These are phyloP conservation scores for Silene conica DNA, from an alignment of 148 eudicot species.

Conservation along the genomic window DNA sequence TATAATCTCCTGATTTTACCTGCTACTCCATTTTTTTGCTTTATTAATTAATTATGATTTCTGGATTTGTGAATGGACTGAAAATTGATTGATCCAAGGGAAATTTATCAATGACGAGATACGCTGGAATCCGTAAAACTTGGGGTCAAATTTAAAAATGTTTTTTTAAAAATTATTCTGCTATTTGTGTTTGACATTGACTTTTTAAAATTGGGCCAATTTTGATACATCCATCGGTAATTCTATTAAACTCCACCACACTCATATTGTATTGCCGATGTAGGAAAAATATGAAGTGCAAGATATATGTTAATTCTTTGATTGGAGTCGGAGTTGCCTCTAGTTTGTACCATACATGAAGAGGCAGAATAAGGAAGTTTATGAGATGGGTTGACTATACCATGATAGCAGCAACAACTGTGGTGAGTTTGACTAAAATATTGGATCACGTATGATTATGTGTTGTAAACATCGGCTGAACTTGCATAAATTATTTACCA, in stretches of 20 bases:
- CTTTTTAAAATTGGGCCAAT: not conserved
- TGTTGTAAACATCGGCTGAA: not conserved
- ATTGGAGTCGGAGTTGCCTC: constrained; percentile 96
- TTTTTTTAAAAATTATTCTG: not conserved
- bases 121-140: not conserved
- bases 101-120: not conserved
- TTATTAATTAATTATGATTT: too few species aligned
- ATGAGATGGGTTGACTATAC: constrained; percentile 94
- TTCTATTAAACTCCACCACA: constrained; percentile 14
- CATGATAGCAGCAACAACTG: constrained; percentile 86
- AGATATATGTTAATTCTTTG: constrained; percentile 86
- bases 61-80: too few species aligned
- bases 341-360: constrained; percentile 85
- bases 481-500: constrained; percentile 5
- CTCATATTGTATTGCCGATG: constrained; percentile 17
- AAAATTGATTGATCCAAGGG: not conserved
- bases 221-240: constrained; percentile 1
- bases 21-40: too few species aligned
- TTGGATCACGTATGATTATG: not conserved
- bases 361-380: constrained; percentile 72
- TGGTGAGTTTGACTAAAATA: constrained; percentile 45
- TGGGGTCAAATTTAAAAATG: not conserved
- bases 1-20: too few species aligned
- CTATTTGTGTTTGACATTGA: not conserved
- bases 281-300: constrained; percentile 81